Base-by-base conservation (phyloP, 2,329 filamentous ascomycete species). In the Sporothrix euskadiensis region DNA sequence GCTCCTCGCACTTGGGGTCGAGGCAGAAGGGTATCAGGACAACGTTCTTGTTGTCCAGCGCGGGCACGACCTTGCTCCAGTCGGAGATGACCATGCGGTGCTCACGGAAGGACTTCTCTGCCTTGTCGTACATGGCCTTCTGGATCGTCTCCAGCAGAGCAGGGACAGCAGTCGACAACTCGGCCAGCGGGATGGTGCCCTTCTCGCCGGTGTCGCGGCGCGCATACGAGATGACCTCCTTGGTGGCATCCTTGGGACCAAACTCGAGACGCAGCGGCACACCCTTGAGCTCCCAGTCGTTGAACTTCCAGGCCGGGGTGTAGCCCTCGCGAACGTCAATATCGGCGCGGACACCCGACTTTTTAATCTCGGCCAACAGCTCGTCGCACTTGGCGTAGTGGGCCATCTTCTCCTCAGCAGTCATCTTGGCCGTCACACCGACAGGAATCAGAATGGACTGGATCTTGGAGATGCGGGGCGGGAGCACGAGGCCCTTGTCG, bases 231-330 rank as follows among this genome's bases (percentile, higher is more conserved):
- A 98, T 91, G 57, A 94, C 92, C 73, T 92, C 89, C 81, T 94
- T 93, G 76, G 92, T 93, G 14, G 92, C 91, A 80, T 98, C 96
- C 83, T 97, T 97, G 79, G 96, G 95, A 6, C 97, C 97, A 80
- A 97, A 97, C 83, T 99, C 96, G 74, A 99, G 88, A 74, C 96
- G 92, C 52, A 99, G 88, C 65, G 97, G 96, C 57, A 98, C 92
- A 81, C 97, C 96, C 84, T 95, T 97, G 78, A 98, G 88, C 83
- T 99, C 97, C 94, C 94, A 98, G 83, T 99, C 94, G 84, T 97
- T 97, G 87, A 99, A 99, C 84, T 99, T 99, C 91, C 92, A 98
- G 76, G 94, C 94, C 54, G 96, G 94, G 75, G 94, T 89, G 90
- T 98, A 97, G 77, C 92, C 92, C 70, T 98, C 95, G 74, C 97